phyloP scores from a whole-genome alignment of 306 rosid species.

The Gastrolobium villosum region DNA sequence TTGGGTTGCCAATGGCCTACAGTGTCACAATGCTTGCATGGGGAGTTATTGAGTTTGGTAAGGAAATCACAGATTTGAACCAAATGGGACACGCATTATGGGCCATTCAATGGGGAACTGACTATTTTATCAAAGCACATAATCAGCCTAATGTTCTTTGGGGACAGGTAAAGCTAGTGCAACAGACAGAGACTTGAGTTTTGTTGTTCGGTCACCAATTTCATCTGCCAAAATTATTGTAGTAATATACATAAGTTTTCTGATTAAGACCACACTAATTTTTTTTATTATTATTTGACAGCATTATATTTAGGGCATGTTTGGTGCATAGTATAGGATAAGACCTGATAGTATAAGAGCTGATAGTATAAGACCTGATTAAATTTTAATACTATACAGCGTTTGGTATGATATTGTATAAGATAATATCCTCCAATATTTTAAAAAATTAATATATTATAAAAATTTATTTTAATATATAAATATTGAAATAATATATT shows the following conservation, averaged over 20 bases:
- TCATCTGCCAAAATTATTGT: constrained; percentile 34
- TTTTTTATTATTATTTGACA: background rate
- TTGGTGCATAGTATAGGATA: too few relatives aligned
- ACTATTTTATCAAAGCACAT: constrained; percentile 86
- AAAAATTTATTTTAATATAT: too few relatives aligned
- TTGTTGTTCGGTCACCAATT: constrained; percentile 8
- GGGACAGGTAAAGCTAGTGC: constrained; percentile 70
- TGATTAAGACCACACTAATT: background rate
- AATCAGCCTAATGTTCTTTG: constrained; percentile 84
- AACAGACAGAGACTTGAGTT: constrained; percentile 3
- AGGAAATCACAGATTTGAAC: constrained; percentile 66
- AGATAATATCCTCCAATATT: too few relatives aligned
- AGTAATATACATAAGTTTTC: background rate
- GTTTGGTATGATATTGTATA: too few relatives aligned
- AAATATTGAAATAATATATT: too few relatives aligned
- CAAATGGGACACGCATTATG: constrained; percentile 70
- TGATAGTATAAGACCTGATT: too few relatives aligned
- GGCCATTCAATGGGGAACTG: constrained; percentile 92
- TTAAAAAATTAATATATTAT: too few relatives aligned
- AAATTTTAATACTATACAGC: too few relatives aligned
- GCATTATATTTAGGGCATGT: background rate
- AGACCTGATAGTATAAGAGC: too few relatives aligned
- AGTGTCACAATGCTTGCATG: constrained; percentile 83
- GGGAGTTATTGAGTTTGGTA: constrained; percentile 79
- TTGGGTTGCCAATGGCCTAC: constrained; percentile 93